Evolutionary conservation across 768 basidiomycete species (phyloP).

Genomic region (Lactarius sanguifluus): DNA sequence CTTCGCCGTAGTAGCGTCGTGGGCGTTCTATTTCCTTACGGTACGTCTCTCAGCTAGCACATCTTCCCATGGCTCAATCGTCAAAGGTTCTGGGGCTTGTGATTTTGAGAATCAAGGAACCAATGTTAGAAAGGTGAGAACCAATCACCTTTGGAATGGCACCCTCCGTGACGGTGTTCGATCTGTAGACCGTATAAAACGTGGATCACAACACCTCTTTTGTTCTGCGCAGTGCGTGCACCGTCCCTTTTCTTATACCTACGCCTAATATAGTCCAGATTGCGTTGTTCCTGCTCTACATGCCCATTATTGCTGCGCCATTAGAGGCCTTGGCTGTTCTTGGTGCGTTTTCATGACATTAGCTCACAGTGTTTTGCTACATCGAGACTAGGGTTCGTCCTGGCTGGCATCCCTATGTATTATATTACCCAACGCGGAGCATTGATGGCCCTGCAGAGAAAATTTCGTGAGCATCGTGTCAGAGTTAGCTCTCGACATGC

Average conservation of each 20-base stretch:
- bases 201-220: slow-evolving; percentile 87
- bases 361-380: slow-evolving; percentile 10
- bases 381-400: slow-evolving; percentile 60
- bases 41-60: slow-evolving; percentile 42
- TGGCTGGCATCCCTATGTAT: slow-evolving; percentile 78
- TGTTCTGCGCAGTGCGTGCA: slow-evolving; percentile 75
- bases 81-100: slow-evolving; percentile 81
- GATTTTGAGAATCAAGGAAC: slow-evolving; percentile 87
- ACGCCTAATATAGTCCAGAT: slow-evolving; percentile 48
- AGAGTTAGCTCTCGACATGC: slow-evolving; percentile 1
- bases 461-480: slow-evolving; percentile 29
- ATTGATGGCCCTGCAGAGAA: slow-evolving; percentile 39
- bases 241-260: slow-evolving; percentile 1
- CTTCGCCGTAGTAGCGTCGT: slow-evolving; percentile 83
- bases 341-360: slow-evolving; percentile 48
- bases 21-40: slow-evolving; percentile 86
- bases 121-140: slow-evolving; percentile 71
- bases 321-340: slow-evolving; percentile 83
- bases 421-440: slow-evolving; percentile 65
- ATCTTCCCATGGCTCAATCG: background rate
- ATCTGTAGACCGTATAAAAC: slow-evolving; percentile 82
- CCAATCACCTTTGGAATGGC: slow-evolving; percentile 1
- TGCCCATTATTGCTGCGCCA: slow-evolving; percentile 94
- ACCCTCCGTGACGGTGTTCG: slow-evolving; percentile 8
- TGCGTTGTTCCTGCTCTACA: slow-evolving; percentile 85